Conservation (phyloP, 148 eudicot genomes). For the Nyssa sinensis region DNA sequence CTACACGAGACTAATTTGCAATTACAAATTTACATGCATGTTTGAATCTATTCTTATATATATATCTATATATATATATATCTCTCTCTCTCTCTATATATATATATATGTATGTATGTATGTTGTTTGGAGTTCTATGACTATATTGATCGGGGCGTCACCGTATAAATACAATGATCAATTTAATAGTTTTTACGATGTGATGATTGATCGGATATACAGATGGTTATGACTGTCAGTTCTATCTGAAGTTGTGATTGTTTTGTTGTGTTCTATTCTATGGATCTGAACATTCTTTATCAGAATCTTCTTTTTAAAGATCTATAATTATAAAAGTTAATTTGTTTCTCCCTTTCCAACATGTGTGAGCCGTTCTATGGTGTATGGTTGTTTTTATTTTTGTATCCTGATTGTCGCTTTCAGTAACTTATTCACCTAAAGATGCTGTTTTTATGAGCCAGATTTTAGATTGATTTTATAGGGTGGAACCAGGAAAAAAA, state of each 20-base stretch:
- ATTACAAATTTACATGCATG: constrained; percentile 7
- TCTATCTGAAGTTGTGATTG: background rate
- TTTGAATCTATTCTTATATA: background rate
- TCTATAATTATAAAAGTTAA: background rate
- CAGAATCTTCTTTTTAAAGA: background rate
- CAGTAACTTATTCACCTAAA: too few relatives aligned
- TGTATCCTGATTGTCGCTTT: background rate
- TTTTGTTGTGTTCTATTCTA: background rate
- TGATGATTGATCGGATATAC: background rate
- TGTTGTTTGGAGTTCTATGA: background rate
- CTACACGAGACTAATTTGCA: background rate
- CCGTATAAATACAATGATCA: too few relatives aligned
- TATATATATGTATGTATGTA: background rate
- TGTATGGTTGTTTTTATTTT: background rate
- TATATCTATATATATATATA: too few relatives aligned
- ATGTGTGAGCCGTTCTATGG: background rate
- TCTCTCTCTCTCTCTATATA: background rate
- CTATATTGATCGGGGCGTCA: background rate
- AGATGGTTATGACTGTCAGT: too few relatives aligned
- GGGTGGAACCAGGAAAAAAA: too few relatives aligned
- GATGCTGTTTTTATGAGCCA: background rate
- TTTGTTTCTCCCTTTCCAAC: too few relatives aligned
- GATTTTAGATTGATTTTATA: background rate
- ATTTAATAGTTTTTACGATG: background rate
- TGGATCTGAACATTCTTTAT: constrained; percentile 8